Evolutionary conservation across 1,139 yeast genomes (phyloP).

Genomic region (Taphrina betulina): DNA sequence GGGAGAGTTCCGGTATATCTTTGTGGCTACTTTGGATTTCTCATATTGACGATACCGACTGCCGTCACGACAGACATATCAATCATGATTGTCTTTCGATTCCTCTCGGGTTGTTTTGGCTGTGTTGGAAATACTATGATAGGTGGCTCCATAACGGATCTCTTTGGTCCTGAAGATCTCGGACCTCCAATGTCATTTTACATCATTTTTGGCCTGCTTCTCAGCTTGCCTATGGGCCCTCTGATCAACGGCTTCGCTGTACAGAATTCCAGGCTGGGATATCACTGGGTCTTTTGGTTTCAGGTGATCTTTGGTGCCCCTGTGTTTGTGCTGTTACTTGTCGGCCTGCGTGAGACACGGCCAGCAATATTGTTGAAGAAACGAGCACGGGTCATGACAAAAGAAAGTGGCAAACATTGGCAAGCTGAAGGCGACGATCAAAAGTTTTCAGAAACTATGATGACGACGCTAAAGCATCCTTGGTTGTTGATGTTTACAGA

Average conservation of each 20-base stretch:
- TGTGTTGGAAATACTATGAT: slow-evolving; percentile 86
- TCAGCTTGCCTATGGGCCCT: slow-evolving; percentile 67
- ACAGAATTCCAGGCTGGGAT: slow-evolving; percentile 53
- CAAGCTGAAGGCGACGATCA: slow-evolving; percentile 27
- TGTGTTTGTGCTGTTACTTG: slow-evolving; percentile 50
- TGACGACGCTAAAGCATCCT: slow-evolving; percentile 12
- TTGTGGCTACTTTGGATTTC: slow-evolving; percentile 53
- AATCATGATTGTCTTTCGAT: slow-evolving; percentile 58
- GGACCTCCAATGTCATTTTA: slow-evolving; percentile 61
- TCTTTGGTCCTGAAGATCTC: slow-evolving; percentile 63
- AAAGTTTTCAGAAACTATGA: not conserved
- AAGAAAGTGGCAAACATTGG: slow-evolving; percentile 30
- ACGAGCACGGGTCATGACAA: slow-evolving; percentile 58
- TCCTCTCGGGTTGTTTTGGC: slow-evolving; percentile 67
- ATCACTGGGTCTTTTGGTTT: slow-evolving; percentile 66
- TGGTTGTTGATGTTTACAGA: slow-evolving; percentile 16
- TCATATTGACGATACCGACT: slow-evolving; percentile 60
- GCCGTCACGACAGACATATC: slow-evolving; percentile 55
- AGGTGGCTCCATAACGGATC: slow-evolving; percentile 79
- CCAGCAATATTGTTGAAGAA: slow-evolving; percentile 54
- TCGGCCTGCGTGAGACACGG: slow-evolving; percentile 57
- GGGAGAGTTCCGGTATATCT: slow-evolving; percentile 72
- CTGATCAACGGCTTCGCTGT: slow-evolving; percentile 59
- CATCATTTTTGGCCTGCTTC: slow-evolving; percentile 55
- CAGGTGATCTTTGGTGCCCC: slow-evolving; percentile 55